phyloP scores from a whole-genome alignment of 495 filamentous ascomycete genomes.

The Bacidia rubella region DNA sequence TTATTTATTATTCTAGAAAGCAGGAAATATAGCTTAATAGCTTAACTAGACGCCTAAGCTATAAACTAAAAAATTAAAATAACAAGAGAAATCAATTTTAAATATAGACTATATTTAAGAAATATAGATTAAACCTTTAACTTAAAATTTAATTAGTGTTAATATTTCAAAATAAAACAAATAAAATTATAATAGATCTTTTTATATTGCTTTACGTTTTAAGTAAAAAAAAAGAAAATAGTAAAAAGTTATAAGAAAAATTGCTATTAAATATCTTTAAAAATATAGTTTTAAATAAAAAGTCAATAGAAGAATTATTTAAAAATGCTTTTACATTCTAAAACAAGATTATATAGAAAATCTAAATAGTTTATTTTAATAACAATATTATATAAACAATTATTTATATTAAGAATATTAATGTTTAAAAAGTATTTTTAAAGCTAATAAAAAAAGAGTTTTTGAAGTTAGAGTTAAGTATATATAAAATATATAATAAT shows the following conservation, averaged over 20 bases:
- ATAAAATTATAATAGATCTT: background rate
- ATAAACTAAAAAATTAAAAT: background rate
- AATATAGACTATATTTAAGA: background rate
- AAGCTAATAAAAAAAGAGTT: background rate
- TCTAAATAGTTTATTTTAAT: background rate
- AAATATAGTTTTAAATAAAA: background rate
- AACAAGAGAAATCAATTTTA: background rate
- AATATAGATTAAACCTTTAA: background rate
- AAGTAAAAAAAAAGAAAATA: background rate
- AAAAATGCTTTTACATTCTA: background rate
- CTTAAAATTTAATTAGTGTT: background rate
- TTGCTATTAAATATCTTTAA: background rate
- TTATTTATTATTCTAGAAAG: constrained; percentile 1
- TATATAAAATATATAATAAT: background rate
- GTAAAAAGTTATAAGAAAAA: background rate
- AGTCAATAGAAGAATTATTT: constrained; percentile 2
- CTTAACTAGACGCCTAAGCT: background rate
- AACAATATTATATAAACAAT: constrained; percentile 1
- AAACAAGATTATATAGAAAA: constrained; percentile 1
- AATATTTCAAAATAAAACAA: background rate
- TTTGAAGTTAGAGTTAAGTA: background rate
- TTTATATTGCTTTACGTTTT: background rate
- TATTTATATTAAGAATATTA: constrained; percentile 1
- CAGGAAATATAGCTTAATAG: background rate
- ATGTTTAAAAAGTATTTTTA: background rate